These are phyloP conservation scores for Thermomyces lanuginosus DNA, from an alignment of 2,329 filamentous ascomycete species.

Conservation along the genomic window DNA sequence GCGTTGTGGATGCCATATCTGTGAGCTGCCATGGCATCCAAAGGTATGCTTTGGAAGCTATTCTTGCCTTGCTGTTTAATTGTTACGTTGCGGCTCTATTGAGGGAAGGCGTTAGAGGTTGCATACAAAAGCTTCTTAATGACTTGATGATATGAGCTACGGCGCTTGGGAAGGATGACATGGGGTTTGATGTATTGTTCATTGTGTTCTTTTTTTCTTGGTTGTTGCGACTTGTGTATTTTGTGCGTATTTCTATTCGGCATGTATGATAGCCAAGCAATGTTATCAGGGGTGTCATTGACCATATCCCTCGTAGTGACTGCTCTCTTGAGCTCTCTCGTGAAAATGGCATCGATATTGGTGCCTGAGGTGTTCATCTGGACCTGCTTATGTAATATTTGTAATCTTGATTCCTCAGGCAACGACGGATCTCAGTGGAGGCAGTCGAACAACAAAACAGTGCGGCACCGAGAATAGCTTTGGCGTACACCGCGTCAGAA, in stretches of 20 bases:
- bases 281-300: conserved; percentile 1
- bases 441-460: too few species aligned
- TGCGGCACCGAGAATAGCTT: too few species aligned
- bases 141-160: conserved; percentile 4
- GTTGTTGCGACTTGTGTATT: conserved; percentile 7
- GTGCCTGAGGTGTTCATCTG: too few species aligned
- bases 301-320: too few species aligned
- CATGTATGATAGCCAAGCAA: conserved; percentile 7
- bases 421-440: too few species aligned
- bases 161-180: conserved; percentile 3
- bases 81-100: too few species aligned
- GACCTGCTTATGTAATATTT: too few species aligned
- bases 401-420: too few species aligned
- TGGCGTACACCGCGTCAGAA: too few species aligned
- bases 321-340: too few species aligned
- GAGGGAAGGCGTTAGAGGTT: too few species aligned
- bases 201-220: conserved; percentile 6
- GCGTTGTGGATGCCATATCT: conserved; percentile 96
- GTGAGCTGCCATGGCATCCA: conserved; percentile 23
- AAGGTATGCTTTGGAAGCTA: background rate
- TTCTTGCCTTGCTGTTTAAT: background rate
- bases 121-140: conserved; percentile 2
- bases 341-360: too few species aligned
- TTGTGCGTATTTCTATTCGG: conserved; percentile 5
- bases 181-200: conserved; percentile 5